Conservation (phyloP, 2,329 filamentous ascomycete genomes). For the Colletotrichum sp. region DNA sequence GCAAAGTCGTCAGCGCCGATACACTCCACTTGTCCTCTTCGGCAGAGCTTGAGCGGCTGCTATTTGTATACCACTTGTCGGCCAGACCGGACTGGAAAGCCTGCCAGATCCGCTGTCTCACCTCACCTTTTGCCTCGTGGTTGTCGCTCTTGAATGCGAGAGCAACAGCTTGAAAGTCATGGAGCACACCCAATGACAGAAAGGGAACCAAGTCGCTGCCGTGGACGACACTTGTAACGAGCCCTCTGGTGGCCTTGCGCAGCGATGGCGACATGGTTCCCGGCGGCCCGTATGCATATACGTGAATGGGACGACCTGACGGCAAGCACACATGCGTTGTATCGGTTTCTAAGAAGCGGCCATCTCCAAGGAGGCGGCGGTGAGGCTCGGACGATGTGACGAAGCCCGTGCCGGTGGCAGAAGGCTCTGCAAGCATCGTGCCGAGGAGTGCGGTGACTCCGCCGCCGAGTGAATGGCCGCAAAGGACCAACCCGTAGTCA, state of each 20-base stretch:
- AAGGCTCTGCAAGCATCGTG: constrained; percentile 72
- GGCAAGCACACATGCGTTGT: constrained; percentile 59
- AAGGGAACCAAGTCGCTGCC: constrained; percentile 77
- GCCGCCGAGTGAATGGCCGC: constrained; percentile 72
- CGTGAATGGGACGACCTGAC: constrained; percentile 73
- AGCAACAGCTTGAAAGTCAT: constrained; percentile 76
- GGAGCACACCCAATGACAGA: constrained; percentile 74
- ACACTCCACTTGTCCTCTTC: constrained; percentile 74
- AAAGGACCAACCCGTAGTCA: constrained; percentile 73
- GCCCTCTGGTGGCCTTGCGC: constrained; percentile 71
- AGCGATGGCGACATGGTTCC: constrained; percentile 75
- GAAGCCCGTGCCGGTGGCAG: constrained; percentile 60
- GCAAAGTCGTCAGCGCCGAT: constrained; percentile 68
- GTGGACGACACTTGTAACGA: constrained; percentile 78
- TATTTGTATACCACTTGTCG: constrained; percentile 62
- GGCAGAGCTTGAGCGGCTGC: constrained; percentile 39
- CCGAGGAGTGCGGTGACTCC: constrained; percentile 74
- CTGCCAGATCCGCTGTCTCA: constrained; percentile 70
- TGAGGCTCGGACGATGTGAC: constrained; percentile 62
- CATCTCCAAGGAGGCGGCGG: constrained; percentile 41
- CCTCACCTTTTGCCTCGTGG: constrained; percentile 68
- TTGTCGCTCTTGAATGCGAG: constrained; percentile 77
- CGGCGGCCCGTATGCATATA: constrained; percentile 80
- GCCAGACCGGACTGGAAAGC: constrained; percentile 66
- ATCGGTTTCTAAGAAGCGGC: constrained; percentile 20